phyloP scores from a whole-genome alignment of 164 flowering plant genomes.

The Magnolia kwangsiensis region DNA sequence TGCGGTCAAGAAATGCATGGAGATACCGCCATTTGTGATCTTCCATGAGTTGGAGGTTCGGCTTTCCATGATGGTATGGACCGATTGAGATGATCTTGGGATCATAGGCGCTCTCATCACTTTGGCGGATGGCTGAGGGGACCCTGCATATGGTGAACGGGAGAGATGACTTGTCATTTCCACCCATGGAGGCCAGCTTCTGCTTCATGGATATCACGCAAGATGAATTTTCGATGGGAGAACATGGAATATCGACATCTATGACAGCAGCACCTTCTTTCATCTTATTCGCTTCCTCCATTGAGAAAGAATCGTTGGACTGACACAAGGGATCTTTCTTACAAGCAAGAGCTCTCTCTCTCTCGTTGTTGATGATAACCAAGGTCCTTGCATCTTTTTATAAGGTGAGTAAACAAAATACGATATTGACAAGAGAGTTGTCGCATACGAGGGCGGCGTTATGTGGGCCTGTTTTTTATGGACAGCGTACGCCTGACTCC shows the following conservation, averaged over 20 bases:
- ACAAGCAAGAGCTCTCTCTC: no score
- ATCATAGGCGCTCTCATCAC: not conserved
- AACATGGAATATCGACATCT: not conserved
- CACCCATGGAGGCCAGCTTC: not conserved
- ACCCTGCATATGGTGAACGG: not conserved
- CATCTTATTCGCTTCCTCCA: not conserved
- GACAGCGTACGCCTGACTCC: no score
- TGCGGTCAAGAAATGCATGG: not conserved
- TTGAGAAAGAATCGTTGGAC: not conserved
- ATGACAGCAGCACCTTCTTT: not conserved
- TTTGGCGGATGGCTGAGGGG: not conserved
- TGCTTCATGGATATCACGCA: not conserved
- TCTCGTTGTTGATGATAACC: no score
- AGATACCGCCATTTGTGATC: not conserved
- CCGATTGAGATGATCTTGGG: slow-evolving; percentile 5
- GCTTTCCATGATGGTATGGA: not conserved
- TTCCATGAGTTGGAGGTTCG: slow-evolving; percentile 4
- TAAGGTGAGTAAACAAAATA: no score
- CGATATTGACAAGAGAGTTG: no score
- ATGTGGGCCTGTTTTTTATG: no score
- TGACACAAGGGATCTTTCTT: no score
- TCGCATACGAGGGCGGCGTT: no score
- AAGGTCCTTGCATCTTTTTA: no score
- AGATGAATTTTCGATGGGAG: not conserved
- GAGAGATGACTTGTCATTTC: not conserved